Percentiles rank a stretch among this genome's conserved stretches.
phyloP scores from a whole-genome alignment of 768 basidiomycete species.

The Mycena sanguinolenta region DNA sequence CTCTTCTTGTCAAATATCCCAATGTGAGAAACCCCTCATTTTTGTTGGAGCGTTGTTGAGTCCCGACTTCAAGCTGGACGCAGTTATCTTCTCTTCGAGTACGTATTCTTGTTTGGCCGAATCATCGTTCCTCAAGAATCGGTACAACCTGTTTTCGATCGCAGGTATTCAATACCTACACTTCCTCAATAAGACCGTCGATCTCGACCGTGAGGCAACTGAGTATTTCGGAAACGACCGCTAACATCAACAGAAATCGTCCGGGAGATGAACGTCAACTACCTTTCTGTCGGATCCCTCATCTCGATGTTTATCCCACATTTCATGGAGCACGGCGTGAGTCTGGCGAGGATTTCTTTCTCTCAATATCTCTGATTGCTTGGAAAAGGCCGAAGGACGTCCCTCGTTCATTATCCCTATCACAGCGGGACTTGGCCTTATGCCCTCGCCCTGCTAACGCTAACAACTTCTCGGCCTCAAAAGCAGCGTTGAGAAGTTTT shows the following conservation, averaged over 20 bases:
- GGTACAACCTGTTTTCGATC: too few species aligned
- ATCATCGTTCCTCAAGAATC: too few species aligned
- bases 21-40: constrained; percentile 51
- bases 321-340: constrained; percentile 65
- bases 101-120: too few species aligned
- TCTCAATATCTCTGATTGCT: background rate
- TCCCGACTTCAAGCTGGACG: constrained; percentile 64
- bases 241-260: constrained; percentile 50
- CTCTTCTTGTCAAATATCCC: constrained; percentile 58
- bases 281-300: constrained; percentile 62
- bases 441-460: constrained; percentile 57
- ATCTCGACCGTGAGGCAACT: constrained; percentile 54
- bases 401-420: constrained; percentile 65
- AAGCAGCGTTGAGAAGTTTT: constrained; percentile 69
- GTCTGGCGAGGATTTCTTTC: constrained; percentile 29
- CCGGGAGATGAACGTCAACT: constrained; percentile 68
- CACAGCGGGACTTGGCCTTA: constrained; percentile 63
- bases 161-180: constrained; percentile 61
- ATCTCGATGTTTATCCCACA: constrained; percentile 67
- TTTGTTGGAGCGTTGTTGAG: background rate
- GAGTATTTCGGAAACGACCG: background rate
- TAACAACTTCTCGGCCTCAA: constrained; percentile 67
- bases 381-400: constrained; percentile 56
- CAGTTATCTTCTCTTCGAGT: too few species aligned
- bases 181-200: constrained; percentile 58